Conservation (phyloP, 1,284 basidiomycete genomes). For the Ceratobasidium sp. region DNA sequence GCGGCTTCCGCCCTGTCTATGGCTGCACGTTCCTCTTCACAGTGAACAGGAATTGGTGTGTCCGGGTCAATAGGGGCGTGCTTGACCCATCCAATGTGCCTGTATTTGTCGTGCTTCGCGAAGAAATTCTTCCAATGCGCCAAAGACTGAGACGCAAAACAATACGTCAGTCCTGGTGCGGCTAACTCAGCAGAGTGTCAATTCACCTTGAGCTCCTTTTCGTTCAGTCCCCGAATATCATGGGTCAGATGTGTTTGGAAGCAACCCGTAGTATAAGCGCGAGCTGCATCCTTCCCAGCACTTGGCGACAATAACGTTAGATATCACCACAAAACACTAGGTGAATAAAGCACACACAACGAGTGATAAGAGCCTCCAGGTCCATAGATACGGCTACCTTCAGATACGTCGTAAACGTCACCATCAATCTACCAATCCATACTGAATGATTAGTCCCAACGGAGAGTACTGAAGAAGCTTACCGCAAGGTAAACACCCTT, state of each 20-base stretch:
- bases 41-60: constrained; percentile 82
- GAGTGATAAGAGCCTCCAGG: constrained; percentile 85
- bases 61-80: constrained; percentile 79
- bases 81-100: constrained; percentile 76
- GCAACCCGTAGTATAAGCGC: constrained; percentile 93
- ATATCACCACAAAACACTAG: not conserved
- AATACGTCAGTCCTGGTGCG: not conserved
- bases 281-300: constrained; percentile 86
- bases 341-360: constrained; percentile 65
- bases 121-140: constrained; percentile 92
- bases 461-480: constrained; percentile 53
- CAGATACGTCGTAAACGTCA: constrained; percentile 90
- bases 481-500: constrained; percentile 88
- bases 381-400: constrained; percentile 83
- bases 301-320: constrained; percentile 58
- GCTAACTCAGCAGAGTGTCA: not conserved
- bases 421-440: constrained; percentile 75
- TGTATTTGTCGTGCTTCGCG: constrained; percentile 78
- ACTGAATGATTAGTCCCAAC: not conserved
- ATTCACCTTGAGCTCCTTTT: constrained; percentile 75
- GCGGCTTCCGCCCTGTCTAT: constrained; percentile 40
- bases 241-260: constrained; percentile 90
- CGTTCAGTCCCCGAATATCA: constrained; percentile 83
- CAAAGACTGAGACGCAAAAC: constrained; percentile 52
- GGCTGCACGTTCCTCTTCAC: constrained; percentile 52